phyloP scores from a whole-genome alignment of 495 filamentous ascomycete genomes.

The Hypoxylon subgilvum region DNA sequence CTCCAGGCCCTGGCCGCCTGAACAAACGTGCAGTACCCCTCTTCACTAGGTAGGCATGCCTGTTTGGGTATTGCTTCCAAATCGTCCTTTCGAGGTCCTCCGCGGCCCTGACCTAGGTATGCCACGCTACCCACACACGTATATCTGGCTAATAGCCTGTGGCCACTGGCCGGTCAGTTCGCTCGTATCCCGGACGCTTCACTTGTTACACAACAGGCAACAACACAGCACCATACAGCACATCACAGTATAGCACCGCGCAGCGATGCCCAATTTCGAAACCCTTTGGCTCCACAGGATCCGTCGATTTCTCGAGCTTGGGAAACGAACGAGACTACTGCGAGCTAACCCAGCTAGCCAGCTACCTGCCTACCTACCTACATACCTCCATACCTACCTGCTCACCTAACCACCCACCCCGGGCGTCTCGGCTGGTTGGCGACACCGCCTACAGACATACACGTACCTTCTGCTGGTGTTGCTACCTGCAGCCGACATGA shows the following conservation, averaged over 20 bases:
- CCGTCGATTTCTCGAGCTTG: conserved; percentile 29
- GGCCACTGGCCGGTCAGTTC: conserved; percentile 27
- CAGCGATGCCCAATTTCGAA: conserved; percentile 36
- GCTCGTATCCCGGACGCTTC: conserved; percentile 24
- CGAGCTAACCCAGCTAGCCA: conserved; percentile 17
- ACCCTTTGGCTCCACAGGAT: conserved; percentile 32
- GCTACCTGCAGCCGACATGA: conserved; percentile 8
- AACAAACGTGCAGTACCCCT: conserved; percentile 26
- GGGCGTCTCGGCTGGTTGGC: conserved; percentile 9
- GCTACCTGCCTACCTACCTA: too few relatives aligned
- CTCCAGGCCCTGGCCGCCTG: conserved; percentile 24
- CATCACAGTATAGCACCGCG: too few relatives aligned
- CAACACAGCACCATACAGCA: conserved; percentile 20
- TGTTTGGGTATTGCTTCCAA: conserved; percentile 29
- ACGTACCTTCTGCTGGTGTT: conserved; percentile 10
- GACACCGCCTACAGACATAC: conserved; percentile 19
- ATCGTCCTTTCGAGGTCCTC: conserved; percentile 14
- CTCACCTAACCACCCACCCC: conserved; percentile 12
- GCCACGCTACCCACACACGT: conserved; percentile 27
- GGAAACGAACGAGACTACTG: conserved; percentile 18
- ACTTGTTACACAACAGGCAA: conserved; percentile 30
- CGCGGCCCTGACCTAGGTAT: conserved; percentile 36
- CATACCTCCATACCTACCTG: too few relatives aligned
- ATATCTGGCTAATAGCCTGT: conserved; percentile 36
- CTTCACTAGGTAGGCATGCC: conserved; percentile 31